phyloP scores from a whole-genome alignment of 352 stramenopile genomes.

The Blastocystis sp. region DNA sequence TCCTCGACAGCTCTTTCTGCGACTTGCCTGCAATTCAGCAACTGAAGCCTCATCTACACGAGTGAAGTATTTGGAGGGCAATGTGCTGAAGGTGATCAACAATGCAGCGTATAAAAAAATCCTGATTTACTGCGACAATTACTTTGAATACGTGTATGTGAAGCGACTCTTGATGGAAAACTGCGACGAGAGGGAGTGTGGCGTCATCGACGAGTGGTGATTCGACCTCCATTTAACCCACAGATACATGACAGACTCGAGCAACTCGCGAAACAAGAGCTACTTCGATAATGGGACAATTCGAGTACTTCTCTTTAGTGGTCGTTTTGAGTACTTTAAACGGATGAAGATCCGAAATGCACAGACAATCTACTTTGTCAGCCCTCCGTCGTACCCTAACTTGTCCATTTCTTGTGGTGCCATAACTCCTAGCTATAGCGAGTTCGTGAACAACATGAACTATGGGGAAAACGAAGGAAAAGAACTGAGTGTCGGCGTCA shows the following conservation, averaged over 20 bases:
- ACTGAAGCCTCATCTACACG: neutral
- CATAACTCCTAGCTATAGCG: constrained; percentile 4
- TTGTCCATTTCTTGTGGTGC: neutral
- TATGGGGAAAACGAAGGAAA: neutral
- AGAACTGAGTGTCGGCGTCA: constrained; percentile 27
- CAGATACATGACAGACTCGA: constrained; percentile 10
- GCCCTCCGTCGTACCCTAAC: neutral
- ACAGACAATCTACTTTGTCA: constrained; percentile 49
- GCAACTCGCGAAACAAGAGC: neutral
- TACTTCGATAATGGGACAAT: constrained; percentile 59
- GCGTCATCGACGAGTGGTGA: constrained; percentile 42
- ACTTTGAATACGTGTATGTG: constrained; percentile 59
- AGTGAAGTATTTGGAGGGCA: constrained; percentile 22
- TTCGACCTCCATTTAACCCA: neutral
- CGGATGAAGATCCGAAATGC: constrained; percentile 14
- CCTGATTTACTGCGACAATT: constrained; percentile 51
- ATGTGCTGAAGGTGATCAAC: constrained; percentile 47
- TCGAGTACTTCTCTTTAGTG: constrained; percentile 49
- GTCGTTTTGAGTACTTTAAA: constrained; percentile 34
- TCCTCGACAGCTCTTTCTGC: constrained; percentile 45
- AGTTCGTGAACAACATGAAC: constrained; percentile 53
- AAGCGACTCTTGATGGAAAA: constrained; percentile 54
- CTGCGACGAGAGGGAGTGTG: constrained; percentile 46
- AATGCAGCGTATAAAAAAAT: constrained; percentile 45
- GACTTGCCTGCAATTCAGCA: neutral